Evolutionary conservation across 2,329 filamentous ascomycete genomes (phyloP), one percentile per base, ranked within the genome.

Genomic region (Xenosphaeropsis pyriputrescens): DNA sequence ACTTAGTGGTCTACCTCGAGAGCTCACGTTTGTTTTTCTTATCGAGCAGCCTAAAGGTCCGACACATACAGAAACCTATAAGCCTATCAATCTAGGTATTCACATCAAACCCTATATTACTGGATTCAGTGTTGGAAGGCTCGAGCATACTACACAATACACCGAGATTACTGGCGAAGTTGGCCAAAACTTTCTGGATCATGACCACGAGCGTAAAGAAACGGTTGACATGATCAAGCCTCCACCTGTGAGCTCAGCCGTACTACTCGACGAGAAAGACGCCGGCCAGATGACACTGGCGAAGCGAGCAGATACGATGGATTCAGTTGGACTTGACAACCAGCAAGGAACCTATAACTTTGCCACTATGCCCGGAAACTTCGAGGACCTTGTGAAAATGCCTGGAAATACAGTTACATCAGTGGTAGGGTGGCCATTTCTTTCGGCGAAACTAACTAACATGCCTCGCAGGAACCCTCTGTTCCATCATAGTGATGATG

Each of bases 11-110:
- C 48, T 69, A 4, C 65, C 65, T 8, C 57, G 65, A 7, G 65
- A 68, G 40, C 67, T 68, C 36, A 67, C 65, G 2, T 68, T 68
- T 44, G 63, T 65, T 13, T 58, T 68, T 52, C 48, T 69, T 5
- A 51, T 68, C 5, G 46, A 49, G 29, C 37, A 46, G 18, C 36
- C 42, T 3, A 3, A 34, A 17, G n/a, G 36, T n/a, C 29, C 30
- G n/a, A 38, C 32, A 33, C 18, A 37, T 36, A 22, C 13, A 14
- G 34, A 17, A n/a, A 32, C 29, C 15, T 29, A 32, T 9, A 36
- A 33, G 26, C 26, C 32, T 8, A 16, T 15, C 5, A 31, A 18
- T 14, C 8, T 35, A 13, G 14, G 18, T 13, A 6, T 16, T 18
- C 33, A 35, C 15, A 22, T 22, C 2, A 19, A 16, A 7, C 17